A percentile compares a stretch with the other conserved stretches of the same genome.
Evolutionary conservation across 2,329 filamentous ascomycete species (phyloP).

Genomic region (Beauveria rudraprayagi): DNA sequence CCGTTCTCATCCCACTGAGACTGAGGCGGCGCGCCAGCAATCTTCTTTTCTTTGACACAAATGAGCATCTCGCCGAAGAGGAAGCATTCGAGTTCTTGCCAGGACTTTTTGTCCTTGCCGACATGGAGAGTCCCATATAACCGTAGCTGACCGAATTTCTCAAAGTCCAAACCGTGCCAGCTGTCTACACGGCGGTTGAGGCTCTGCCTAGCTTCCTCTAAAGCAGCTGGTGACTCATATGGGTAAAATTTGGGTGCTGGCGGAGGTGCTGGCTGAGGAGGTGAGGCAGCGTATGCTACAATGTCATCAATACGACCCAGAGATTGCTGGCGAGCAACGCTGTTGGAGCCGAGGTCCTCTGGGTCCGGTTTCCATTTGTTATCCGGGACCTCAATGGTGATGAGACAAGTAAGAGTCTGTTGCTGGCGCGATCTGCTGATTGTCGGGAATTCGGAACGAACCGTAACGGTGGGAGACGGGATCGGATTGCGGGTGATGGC

Average conservation of each 20-base stretch:
- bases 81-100: constrained; percentile 97
- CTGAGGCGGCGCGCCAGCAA: constrained; percentile 31
- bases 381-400: constrained; percentile 90
- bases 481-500: constrained; percentile 74
- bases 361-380: constrained; percentile 83
- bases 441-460: constrained; percentile 94
- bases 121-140: constrained; percentile 85
- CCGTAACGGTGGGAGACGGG: constrained; percentile 81
- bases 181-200: constrained; percentile 87
- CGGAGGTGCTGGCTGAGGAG: constrained; percentile 37
- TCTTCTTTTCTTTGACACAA: constrained; percentile 96
- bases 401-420: constrained; percentile 85
- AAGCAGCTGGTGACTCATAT: constrained; percentile 65
- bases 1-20: constrained; percentile 58
- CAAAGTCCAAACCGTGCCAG: constrained; percentile 94
- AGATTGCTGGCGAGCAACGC: constrained; percentile 33
- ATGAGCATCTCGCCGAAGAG: constrained; percentile 99
- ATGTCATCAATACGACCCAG: constrained; percentile 42
- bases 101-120: constrained; percentile 90
- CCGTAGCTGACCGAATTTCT: constrained; percentile 82
- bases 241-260: constrained; percentile 53
- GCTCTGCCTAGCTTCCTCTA: constrained; percentile 81
- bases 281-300: constrained; percentile 51
- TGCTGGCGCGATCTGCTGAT: constrained; percentile 87
- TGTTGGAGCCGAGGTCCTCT: constrained; percentile 61